phyloP scores from a whole-genome alignment of 768 basidiomycete genomes.

The Kwoniella sp. region DNA sequence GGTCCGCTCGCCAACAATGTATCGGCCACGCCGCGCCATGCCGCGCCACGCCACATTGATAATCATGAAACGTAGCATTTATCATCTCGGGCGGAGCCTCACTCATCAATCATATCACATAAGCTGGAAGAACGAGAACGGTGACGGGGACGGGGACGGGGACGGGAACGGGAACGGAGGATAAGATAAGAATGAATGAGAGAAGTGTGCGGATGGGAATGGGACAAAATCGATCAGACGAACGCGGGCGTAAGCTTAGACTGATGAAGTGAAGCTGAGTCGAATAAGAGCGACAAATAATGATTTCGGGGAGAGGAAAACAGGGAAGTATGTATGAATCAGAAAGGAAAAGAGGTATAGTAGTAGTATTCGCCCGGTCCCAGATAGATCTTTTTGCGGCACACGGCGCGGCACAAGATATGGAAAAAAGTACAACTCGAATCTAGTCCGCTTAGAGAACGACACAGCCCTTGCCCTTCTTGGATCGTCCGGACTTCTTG shows the following conservation, averaged over 20 bases:
- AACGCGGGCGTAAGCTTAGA: too few species aligned
- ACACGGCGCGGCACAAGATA: neutral
- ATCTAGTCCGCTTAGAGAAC: slow-evolving; percentile 40
- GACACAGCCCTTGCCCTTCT: slow-evolving; percentile 43
- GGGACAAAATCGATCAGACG: neutral
- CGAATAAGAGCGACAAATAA: neutral
- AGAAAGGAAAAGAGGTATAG: neutral
- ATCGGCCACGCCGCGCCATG: too few species aligned
- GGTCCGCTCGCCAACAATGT: too few species aligned
- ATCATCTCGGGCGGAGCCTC: slow-evolving; percentile 10
- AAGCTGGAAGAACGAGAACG: slow-evolving; percentile 11
- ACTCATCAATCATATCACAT: slow-evolving; percentile 26
- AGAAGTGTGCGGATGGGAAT: too few species aligned
- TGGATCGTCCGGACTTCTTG: slow-evolving; percentile 47
- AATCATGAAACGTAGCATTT: slow-evolving; percentile 18
- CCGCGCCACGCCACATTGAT: neutral
- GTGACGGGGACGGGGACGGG: neutral
- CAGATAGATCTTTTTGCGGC: neutral
- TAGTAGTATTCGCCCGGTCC: neutral
- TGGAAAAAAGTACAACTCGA: slow-evolving; percentile 22
- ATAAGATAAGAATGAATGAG: too few species aligned
- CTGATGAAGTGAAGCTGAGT: too few species aligned
- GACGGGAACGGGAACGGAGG: too few species aligned
- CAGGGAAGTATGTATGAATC: slow-evolving; percentile 3
- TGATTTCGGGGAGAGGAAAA: neutral